Conservation (phyloP, 106 monocot genomes). For the Dendrobium officinale region DNA sequence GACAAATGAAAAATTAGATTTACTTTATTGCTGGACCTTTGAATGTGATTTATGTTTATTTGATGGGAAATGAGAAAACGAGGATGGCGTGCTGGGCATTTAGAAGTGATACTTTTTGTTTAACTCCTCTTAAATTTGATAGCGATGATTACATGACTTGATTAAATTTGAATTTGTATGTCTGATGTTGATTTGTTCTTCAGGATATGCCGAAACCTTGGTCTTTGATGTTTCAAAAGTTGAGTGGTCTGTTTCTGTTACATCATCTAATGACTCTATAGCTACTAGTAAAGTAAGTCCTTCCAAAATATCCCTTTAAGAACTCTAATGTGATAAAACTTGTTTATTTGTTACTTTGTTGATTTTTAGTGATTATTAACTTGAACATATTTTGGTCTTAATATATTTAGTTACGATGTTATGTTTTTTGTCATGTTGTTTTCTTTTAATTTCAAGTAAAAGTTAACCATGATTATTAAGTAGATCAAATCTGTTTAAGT, state of each 20-base stretch:
- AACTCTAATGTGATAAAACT: background rate
- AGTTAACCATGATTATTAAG: no score
- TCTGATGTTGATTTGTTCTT: constrained; percentile 7
- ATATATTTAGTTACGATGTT: background rate
- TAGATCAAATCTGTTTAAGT: background rate
- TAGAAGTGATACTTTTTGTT: background rate
- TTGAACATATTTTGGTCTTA: background rate
- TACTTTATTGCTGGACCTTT: background rate
- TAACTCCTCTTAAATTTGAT: no score
- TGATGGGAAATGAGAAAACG: background rate
- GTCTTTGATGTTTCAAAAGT: constrained; percentile 70
- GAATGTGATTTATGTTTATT: background rate
- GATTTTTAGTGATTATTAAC: background rate
- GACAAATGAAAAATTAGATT: background rate
- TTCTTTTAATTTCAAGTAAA: no score
- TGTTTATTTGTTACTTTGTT: constrained; percentile 4
- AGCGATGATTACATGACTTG: background rate
- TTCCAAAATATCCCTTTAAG: background rate
- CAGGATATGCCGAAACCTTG: constrained; percentile 80
- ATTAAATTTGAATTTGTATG: background rate
- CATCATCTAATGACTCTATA: constrained; percentile 59
- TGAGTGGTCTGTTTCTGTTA: constrained; percentile 64
- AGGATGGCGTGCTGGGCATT: background rate
- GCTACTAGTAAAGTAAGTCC: constrained; percentile 60
- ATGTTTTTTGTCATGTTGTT: background rate